phyloP scores from a whole-genome alignment of 176 grass and related monocot species.

The Oryza meyeriana region DNA sequence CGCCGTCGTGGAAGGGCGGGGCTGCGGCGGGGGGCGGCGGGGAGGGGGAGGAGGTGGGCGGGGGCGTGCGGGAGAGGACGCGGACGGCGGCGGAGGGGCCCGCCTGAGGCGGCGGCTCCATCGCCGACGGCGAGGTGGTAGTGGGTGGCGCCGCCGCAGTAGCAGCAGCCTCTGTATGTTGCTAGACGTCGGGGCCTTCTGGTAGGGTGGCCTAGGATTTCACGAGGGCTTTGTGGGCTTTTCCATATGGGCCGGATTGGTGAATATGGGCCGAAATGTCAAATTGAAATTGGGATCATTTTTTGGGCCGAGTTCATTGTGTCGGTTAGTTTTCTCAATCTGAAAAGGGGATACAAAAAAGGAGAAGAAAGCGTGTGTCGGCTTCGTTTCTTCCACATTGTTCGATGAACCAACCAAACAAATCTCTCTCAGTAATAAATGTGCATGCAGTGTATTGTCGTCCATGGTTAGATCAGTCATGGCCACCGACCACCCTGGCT shows the following conservation, averaged over 20 bases:
- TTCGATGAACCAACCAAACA: background rate
- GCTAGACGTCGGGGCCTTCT: too few relatives aligned
- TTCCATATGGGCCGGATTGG: background rate
- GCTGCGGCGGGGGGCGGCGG: background rate
- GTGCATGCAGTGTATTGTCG: background rate
- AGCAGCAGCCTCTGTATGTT: background rate
- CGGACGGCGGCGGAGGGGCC: conserved; percentile 26
- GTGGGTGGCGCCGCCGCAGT: background rate
- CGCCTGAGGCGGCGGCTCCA: conserved; percentile 50
- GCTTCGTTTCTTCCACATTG: background rate
- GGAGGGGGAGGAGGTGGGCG: conserved; percentile 8
- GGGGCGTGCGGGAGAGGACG: conserved; percentile 23
- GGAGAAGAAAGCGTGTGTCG: background rate
- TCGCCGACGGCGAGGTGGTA: conserved; percentile 48
- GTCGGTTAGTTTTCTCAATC: background rate
- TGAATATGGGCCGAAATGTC: background rate
- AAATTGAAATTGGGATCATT: background rate
- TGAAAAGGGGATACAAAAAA: background rate
- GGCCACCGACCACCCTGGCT: background rate
- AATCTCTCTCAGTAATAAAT: background rate
- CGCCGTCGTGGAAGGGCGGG: conserved; percentile 40
- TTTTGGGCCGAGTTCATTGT: background rate
- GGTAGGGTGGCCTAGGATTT: background rate
- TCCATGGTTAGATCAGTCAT: background rate
- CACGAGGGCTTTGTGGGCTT: background rate